These are phyloP conservation scores for Yamadazyma friedrichii DNA, from an alignment of 1,139 yeast genomes.

Conservation along the genomic window DNA sequence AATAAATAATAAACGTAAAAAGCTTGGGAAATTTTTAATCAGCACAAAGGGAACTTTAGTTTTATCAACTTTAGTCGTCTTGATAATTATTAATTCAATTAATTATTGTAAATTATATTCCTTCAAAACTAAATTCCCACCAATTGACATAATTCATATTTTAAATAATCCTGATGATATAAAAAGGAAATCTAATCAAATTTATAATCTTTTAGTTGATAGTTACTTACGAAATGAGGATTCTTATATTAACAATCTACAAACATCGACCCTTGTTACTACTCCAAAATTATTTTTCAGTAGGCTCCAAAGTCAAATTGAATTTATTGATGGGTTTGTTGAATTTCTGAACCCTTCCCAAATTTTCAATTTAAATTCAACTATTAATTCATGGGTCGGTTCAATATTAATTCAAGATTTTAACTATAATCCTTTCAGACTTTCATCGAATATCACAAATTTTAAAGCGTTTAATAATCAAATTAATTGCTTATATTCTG, in stretches of 20 bases:
- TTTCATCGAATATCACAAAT: background rate
- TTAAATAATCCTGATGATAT: background rate
- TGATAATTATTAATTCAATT: conserved; percentile 1
- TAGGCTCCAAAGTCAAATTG: background rate
- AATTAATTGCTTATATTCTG: conserved; percentile 2
- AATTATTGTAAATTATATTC: conserved; percentile 12
- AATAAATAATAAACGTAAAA: background rate
- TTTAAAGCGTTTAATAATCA: conserved; percentile 4
- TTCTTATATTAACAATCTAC: conserved; percentile 2
- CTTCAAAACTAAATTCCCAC: conserved; percentile 3
- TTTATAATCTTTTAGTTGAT: conserved; percentile 5
- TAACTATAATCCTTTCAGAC: conserved; percentile 2
- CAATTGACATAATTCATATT: conserved; percentile 6
- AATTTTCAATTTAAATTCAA: background rate
- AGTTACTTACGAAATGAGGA: conserved; percentile 7
- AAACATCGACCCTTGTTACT: conserved; percentile 3
- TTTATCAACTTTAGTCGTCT: background rate
- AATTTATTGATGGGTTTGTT: conserved; percentile 5
- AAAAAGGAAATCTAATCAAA: background rate
- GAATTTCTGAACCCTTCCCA: background rate
- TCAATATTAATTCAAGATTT: conserved; percentile 1
- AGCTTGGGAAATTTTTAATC: background rate
- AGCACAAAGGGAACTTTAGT: background rate
- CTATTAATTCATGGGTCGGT: background rate
- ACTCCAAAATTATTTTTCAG: conserved; percentile 1